Percentiles rank a stretch among this genome's conserved stretches.
Conservation (phyloP, 2,329 filamentous ascomycete genomes). For the Hymenoscyphus fraxineus region DNA sequence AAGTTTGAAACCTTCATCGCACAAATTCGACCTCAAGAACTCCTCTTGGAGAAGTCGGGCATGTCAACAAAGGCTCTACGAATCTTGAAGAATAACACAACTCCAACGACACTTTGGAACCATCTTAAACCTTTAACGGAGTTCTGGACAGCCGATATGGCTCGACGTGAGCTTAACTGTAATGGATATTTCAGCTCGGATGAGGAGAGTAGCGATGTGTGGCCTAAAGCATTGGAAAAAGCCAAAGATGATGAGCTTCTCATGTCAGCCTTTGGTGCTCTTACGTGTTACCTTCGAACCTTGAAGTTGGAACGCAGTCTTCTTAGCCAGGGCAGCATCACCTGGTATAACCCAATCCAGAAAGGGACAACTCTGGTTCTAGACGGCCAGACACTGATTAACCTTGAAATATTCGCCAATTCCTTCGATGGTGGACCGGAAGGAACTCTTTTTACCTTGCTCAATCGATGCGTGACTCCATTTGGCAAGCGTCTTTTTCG, state of each 20-base stretch:
- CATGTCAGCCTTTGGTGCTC: constrained; percentile 87
- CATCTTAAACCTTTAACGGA: constrained; percentile 81
- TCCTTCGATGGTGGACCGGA: constrained; percentile 80
- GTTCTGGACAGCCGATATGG: constrained; percentile 84
- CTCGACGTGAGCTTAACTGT: constrained; percentile 74
- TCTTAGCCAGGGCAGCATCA: constrained; percentile 85
- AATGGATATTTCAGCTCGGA: constrained; percentile 72
- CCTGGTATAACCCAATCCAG: constrained; percentile 85
- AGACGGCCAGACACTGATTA: constrained; percentile 94
- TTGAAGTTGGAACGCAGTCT: constrained; percentile 87
- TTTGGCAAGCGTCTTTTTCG: constrained; percentile 96
- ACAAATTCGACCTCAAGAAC: constrained; percentile 82
- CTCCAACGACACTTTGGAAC: constrained; percentile 93
- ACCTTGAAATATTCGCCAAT: constrained; percentile 95
- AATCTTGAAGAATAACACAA: constrained; percentile 93
- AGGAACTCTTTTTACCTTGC: constrained; percentile 82
- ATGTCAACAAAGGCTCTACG: constrained; percentile 85
- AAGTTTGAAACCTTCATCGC: constrained; percentile 97
- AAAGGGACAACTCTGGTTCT: constrained; percentile 86
- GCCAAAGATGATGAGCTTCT: constrained; percentile 73
- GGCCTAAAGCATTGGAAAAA: constrained; percentile 72
- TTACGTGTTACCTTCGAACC: constrained; percentile 80
- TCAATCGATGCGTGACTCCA: constrained; percentile 92
- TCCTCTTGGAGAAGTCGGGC: constrained; percentile 82
- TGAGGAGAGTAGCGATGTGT: constrained; percentile 54